Conservation (phyloP, 768 basidiomycete species). For the Serendipita sp. region DNA sequence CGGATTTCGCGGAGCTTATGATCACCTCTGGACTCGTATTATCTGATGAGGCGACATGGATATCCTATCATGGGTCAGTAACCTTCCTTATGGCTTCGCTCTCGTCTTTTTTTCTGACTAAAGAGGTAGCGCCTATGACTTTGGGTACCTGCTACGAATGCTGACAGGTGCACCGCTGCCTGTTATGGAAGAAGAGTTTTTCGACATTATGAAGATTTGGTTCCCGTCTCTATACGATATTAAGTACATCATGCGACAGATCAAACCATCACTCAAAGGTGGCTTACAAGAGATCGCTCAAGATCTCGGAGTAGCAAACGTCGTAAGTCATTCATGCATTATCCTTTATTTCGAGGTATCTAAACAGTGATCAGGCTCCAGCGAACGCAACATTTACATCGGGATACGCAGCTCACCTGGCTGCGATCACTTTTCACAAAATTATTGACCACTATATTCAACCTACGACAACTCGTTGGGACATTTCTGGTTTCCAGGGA, state of each 20-base stretch:
- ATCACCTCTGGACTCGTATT: slow-evolving; percentile 93
- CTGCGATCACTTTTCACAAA: slow-evolving; percentile 89
- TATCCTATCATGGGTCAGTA: slow-evolving; percentile 90
- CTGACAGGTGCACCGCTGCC: slow-evolving; percentile 70
- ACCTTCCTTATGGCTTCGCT: neutral
- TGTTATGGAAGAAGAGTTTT: slow-evolving; percentile 77
- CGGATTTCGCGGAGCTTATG: slow-evolving; percentile 92
- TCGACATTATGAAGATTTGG: slow-evolving; percentile 75
- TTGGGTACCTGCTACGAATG: slow-evolving; percentile 94
- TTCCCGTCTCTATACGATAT: slow-evolving; percentile 96
- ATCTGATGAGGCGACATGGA: slow-evolving; percentile 80
- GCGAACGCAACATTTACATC: slow-evolving; percentile 82
- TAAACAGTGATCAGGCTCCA: slow-evolving; percentile 70
- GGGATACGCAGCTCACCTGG: slow-evolving; percentile 96
- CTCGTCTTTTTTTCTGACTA: neutral
- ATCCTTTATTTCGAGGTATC: too few species aligned
- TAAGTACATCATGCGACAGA: slow-evolving; percentile 86
- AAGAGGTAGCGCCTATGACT: slow-evolving; percentile 77
- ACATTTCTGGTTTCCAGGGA: neutral
- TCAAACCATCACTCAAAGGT: slow-evolving; percentile 69
- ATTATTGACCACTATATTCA: slow-evolving; percentile 27
- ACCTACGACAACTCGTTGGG: slow-evolving; percentile 26
- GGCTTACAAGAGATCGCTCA: slow-evolving; percentile 91
- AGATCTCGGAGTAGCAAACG: slow-evolving; percentile 67
- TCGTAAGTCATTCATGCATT: neutral